Conservation (phyloP, 129 eudicot genomes). For the Smallanthus sonchifolius region DNA sequence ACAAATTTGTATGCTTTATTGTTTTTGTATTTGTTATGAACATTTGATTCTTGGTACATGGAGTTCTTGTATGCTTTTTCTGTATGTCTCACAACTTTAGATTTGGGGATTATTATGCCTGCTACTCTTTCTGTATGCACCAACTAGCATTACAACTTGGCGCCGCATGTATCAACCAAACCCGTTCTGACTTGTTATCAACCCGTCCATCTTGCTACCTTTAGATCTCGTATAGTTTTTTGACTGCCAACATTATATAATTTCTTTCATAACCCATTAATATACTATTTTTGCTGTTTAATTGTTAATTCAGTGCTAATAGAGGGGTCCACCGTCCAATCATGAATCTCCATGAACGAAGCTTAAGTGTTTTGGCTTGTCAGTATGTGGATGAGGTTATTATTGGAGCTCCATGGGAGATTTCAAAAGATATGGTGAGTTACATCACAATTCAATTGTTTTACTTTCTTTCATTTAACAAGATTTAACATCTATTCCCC, state of each 20-base stretch:
- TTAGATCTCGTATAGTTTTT: neutral
- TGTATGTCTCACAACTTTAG: no score
- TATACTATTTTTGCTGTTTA: constrained; percentile 13
- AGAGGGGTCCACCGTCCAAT: constrained; percentile 96
- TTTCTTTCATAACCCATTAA: neutral
- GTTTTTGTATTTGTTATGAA: no score
- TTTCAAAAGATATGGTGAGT: constrained; percentile 91
- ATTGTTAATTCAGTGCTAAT: constrained; percentile 52
- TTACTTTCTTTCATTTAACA: neutral
- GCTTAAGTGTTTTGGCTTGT: constrained; percentile 95
- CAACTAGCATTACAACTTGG: no score
- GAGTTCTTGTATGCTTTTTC: no score
- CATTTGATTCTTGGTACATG: no score
- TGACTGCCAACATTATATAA: neutral
- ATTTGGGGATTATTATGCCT: no score
- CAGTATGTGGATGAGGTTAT: constrained; percentile 96
- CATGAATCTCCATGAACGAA: constrained; percentile 99
- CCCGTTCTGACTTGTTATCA: neutral
- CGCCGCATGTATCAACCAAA: neutral
- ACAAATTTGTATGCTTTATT: no score
- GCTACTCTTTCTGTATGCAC: no score
- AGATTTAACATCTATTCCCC: neutral
- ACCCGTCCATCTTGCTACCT: neutral
- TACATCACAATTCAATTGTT: neutral
- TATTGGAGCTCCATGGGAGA: constrained; percentile 98